These are phyloP conservation scores for Kalanchoe fedtschenkoi DNA, from an alignment of 164 flowering plant genomes.

Conservation along the genomic window DNA sequence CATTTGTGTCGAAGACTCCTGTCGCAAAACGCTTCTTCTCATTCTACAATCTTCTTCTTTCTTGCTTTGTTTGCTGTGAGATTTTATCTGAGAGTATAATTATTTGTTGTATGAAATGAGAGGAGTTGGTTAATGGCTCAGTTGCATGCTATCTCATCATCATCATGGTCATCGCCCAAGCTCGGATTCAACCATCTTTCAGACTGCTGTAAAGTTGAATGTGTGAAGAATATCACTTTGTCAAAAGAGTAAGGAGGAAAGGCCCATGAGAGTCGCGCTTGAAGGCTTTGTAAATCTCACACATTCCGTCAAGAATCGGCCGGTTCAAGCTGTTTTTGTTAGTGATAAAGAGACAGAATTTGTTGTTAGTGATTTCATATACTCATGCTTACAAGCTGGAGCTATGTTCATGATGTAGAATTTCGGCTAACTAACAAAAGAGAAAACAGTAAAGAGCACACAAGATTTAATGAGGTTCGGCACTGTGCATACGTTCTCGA, in stretches of 20 bases:
- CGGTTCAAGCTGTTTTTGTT: constrained; percentile 33
- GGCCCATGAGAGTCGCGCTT: constrained; percentile 14
- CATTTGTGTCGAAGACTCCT: no score
- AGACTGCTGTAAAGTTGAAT: neutral
- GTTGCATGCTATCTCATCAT: neutral
- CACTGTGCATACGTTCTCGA: no score
- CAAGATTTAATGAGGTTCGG: no score
- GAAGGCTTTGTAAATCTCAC: constrained; percentile 2
- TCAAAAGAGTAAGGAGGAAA: constrained; percentile 17
- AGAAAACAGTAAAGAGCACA: no score
- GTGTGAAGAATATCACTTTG: neutral
- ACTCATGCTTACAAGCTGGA: constrained; percentile 93
- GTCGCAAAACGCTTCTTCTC: no score
- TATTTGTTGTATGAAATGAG: neutral
- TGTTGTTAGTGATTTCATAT: constrained; percentile 68
- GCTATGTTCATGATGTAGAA: no score
- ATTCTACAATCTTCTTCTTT: no score
- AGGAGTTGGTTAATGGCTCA: neutral
- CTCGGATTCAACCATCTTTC: constrained; percentile 1
- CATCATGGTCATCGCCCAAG: neutral
- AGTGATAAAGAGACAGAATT: constrained; percentile 24
- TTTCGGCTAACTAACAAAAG: no score
- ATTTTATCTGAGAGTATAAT: neutral
- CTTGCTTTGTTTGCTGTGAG: no score
- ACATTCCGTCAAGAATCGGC: constrained; percentile 16